Evolutionary conservation across 2,329 filamentous ascomycete species (phyloP).

Genomic region (Xylaria sp.): DNA sequence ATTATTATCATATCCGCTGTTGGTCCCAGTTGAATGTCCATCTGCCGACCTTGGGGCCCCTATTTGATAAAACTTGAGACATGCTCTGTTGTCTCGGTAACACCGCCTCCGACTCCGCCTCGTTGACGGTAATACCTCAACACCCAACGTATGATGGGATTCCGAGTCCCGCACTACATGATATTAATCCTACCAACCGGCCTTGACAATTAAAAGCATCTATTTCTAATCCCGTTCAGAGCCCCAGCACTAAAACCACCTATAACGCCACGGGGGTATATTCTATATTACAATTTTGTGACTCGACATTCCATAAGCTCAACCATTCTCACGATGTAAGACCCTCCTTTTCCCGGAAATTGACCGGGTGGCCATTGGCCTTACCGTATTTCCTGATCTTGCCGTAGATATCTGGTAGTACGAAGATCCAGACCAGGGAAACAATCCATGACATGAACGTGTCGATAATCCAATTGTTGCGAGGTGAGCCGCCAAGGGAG

Average conservation of each 20-base stretch:
- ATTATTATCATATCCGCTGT: not conserved
- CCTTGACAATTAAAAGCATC: not conserved
- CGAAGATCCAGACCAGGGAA: slow-evolving; percentile 63
- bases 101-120: not conserved
- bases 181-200: not conserved
- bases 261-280: not conserved
- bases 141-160: not conserved
- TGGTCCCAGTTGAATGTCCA: not conserved
- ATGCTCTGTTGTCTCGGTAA: not conserved
- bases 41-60: not conserved
- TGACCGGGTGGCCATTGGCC: slow-evolving; percentile 63
- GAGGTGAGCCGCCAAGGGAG: slow-evolving; percentile 58
- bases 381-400: slow-evolving; percentile 63
- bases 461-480: slow-evolving; percentile 66
- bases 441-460: slow-evolving; percentile 60
- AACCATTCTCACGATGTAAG: not conserved
- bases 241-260: not conserved
- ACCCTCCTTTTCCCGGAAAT: slow-evolving; percentile 46
- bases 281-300: slow-evolving; percentile 13
- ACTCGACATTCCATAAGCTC: slow-evolving; percentile 30
- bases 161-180: not conserved
- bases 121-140: not conserved
- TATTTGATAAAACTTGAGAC: not conserved
- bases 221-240: not conserved
- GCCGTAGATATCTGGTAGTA: slow-evolving; percentile 59